phyloP scores from a whole-genome alignment of 2,329 filamentous ascomycete species.

The Epichloe elymi region DNA sequence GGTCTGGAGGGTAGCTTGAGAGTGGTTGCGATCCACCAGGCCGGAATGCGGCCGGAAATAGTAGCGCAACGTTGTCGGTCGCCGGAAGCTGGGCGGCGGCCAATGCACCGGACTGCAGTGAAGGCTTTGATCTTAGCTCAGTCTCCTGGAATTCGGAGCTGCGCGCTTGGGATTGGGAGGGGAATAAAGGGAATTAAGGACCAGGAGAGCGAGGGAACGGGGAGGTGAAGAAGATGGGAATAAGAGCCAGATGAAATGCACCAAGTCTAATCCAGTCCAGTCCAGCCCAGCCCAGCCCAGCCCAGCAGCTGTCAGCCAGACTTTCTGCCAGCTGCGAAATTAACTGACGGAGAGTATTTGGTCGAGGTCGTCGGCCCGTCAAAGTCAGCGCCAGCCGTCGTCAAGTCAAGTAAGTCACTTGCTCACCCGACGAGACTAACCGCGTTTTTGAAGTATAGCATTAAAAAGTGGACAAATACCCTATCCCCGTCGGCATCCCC shows the following conservation, averaged over 20 bases:
- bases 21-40: not conserved
- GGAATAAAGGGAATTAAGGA: slow-evolving; percentile 3
- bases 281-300: not conserved
- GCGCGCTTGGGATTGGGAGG: not conserved
- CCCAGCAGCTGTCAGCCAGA: not conserved
- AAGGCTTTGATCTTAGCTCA: not conserved
- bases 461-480: not conserved
- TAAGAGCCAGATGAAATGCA: slow-evolving; percentile 4
- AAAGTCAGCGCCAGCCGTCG: not conserved
- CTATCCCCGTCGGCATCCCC: slow-evolving; percentile 1
- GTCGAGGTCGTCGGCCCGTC: not conserved
- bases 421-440: not conserved
- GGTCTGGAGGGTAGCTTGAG: not conserved
- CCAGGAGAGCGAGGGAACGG: slow-evolving; percentile 3
- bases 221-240: slow-evolving; percentile 8
- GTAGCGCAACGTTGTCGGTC: slow-evolving; percentile 9
- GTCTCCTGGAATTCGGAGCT: not conserved
- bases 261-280: not conserved
- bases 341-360: not conserved
- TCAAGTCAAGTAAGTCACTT: not conserved
- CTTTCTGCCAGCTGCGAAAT: not conserved
- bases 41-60: slow-evolving; percentile 4
- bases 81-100: slow-evolving; percentile 13
- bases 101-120: not conserved
- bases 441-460: not conserved